A percentile compares a stretch with the other conserved stretches of the same genome.
These are phyloP conservation scores for Ustulina deusta DNA, from an alignment of 2,329 filamentous ascomycete species.

Conservation along the genomic window DNA sequence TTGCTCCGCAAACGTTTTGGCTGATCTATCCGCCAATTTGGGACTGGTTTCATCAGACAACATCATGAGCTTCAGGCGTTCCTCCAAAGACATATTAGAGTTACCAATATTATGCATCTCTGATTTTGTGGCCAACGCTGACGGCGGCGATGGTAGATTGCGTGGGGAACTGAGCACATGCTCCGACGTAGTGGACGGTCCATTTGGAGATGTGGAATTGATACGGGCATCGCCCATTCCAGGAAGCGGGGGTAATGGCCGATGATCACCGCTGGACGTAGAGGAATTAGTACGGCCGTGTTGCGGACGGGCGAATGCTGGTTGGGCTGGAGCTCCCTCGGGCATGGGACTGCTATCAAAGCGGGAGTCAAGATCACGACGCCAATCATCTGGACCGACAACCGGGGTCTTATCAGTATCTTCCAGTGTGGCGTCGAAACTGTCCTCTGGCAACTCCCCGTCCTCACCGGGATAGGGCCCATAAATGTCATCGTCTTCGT, in stretches of 20 bases:
- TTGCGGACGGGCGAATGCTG: conserved; percentile 63
- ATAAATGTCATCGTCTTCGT: conserved; percentile 77
- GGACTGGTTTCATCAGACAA: conserved; percentile 71
- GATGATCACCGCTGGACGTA: conserved; percentile 82
- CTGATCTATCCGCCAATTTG: conserved; percentile 44
- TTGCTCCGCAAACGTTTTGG: conserved; percentile 70
- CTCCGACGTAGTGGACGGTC: conserved; percentile 78
- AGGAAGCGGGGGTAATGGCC: conserved; percentile 89
- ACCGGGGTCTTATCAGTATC: conserved; percentile 98
- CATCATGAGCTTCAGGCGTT: conserved; percentile 90
- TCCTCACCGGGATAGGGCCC: conserved; percentile 65
- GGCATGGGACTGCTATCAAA: conserved; percentile 79
- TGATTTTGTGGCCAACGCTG: conserved; percentile 76
- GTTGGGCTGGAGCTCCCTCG: conserved; percentile 59
- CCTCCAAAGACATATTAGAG: conserved; percentile 84
- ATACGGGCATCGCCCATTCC: conserved; percentile 62
- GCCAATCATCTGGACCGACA: conserved; percentile 97
- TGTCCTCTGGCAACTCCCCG: conserved; percentile 78
- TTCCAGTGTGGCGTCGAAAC: conserved; percentile 94
- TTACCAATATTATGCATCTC: conserved; percentile 83
- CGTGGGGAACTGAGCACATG: conserved; percentile 75
- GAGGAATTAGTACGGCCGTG: conserved; percentile 77
- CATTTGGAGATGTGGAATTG: conserved; percentile 69
- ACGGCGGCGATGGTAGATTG: conserved; percentile 78
- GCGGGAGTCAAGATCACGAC: conserved; percentile 78